phyloP scores from a whole-genome alignment of 257 asterid species.

The Capsicum baccatum region DNA sequence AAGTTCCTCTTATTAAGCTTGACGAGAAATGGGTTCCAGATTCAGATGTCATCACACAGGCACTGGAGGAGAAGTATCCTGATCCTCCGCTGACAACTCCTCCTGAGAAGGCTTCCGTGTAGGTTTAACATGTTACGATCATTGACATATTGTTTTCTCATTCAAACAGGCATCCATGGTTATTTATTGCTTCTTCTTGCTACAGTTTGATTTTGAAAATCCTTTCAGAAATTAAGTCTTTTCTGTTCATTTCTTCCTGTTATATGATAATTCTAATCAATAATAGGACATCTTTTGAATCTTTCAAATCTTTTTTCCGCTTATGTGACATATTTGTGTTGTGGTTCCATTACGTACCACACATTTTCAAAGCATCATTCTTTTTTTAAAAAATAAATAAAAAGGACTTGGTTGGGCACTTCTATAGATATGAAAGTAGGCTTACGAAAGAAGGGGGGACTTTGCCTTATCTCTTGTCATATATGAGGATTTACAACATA shows the following conservation, averaged over 20 bases:
- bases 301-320: not conserved
- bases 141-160: not conserved
- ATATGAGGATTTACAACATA: not conserved
- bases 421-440: not conserved
- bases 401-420: not conserved
- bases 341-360: not conserved
- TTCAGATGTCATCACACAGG: constrained; percentile 89
- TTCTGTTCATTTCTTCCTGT: not conserved
- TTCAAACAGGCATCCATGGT: not conserved
- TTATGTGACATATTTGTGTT: not conserved
- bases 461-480: not conserved
- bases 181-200: not conserved
- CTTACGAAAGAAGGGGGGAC: not conserved
- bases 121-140: constrained; percentile 39
- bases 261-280: not conserved
- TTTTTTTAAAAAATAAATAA: not conserved
- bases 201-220: not conserved
- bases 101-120: constrained; percentile 84
- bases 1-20: constrained; percentile 84
- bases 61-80: constrained; percentile 87
- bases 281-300: not conserved
- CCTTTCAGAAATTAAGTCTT: not conserved
- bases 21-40: constrained; percentile 94
- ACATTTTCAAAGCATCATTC: not conserved
- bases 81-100: constrained; percentile 82